phyloP scores from a whole-genome alignment of 768 basidiomycete species.

The Hygrophorus pudorinus region DNA sequence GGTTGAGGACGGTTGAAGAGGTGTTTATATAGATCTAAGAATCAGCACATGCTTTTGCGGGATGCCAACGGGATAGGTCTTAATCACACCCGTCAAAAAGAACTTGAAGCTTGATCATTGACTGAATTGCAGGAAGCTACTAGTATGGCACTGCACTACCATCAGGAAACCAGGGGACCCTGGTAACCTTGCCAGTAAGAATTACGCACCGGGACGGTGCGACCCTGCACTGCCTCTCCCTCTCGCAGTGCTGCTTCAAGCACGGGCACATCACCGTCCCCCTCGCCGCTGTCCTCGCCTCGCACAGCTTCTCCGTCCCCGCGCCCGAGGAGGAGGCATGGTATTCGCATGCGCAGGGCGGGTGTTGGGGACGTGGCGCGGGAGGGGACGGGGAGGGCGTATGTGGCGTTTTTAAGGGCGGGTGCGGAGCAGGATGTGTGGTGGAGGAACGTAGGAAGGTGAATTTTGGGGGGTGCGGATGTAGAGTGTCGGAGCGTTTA shows the following conservation, averaged over 20 bases:
- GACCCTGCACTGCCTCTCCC: constrained; percentile 48
- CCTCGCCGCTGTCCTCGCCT: constrained; percentile 49
- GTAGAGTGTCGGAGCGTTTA: too few relatives aligned
- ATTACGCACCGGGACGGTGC: constrained; percentile 53
- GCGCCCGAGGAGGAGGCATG: constrained; percentile 13
- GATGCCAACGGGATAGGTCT: too few relatives aligned
- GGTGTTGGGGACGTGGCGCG: constrained; percentile 22
- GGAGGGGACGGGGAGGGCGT: constrained; percentile 27
- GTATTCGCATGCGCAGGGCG: constrained; percentile 32
- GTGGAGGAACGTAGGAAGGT: constrained; percentile 30
- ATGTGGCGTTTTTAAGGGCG: constrained; percentile 46
- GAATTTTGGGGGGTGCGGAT: constrained; percentile 24
- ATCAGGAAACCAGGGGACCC: too few relatives aligned
- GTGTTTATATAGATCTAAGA: too few relatives aligned
- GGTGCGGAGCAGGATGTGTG: constrained; percentile 40
- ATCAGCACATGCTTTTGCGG: too few relatives aligned
- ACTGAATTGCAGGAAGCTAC: too few relatives aligned
- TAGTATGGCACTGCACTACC: too few relatives aligned
- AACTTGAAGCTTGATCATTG: too few relatives aligned
- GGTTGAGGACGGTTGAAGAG: too few relatives aligned
- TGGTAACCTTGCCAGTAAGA: too few relatives aligned
- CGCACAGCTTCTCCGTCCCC: constrained; percentile 43
- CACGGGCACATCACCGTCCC: constrained; percentile 63
- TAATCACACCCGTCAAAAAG: too few relatives aligned
- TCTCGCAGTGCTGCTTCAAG: constrained; percentile 64